These are phyloP conservation scores for Syzygium aqueum DNA, from an alignment of 345 rosid genomes.

Conservation along the genomic window DNA sequence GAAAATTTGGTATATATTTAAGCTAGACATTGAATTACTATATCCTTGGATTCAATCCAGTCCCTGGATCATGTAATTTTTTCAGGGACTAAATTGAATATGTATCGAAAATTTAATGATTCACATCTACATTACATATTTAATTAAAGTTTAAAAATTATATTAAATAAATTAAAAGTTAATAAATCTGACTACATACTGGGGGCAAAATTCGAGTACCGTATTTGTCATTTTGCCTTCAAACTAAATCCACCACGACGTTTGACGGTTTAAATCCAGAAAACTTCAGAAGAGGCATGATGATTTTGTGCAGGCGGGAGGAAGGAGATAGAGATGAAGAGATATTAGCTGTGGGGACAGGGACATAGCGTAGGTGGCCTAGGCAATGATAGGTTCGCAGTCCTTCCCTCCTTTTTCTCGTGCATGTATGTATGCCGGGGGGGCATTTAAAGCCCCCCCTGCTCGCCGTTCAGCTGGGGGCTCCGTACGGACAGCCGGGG, in stretches of 20 bases:
- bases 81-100: no score
- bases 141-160: no score
- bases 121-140: no score
- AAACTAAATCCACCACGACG: not conserved
- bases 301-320: not conserved
- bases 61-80: no score
- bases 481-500: not conserved
- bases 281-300: no score
- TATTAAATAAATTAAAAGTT: no score
- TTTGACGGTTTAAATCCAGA: rapidly evolving
- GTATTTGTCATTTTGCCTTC: not conserved
- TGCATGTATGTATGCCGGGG: not conserved
- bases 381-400: not conserved
- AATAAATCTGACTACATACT: no score
- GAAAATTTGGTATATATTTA: no score
- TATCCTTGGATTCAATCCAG: no score
- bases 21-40: no score
- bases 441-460: not conserved
- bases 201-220: no score
- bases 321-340: not conserved
- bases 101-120: no score
- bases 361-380: not conserved
- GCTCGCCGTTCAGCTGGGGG: not conserved
- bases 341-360: not conserved
- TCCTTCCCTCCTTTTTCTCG: not conserved